Conservation (phyloP, 345 rosid genomes). For the Salix exigua region DNA sequence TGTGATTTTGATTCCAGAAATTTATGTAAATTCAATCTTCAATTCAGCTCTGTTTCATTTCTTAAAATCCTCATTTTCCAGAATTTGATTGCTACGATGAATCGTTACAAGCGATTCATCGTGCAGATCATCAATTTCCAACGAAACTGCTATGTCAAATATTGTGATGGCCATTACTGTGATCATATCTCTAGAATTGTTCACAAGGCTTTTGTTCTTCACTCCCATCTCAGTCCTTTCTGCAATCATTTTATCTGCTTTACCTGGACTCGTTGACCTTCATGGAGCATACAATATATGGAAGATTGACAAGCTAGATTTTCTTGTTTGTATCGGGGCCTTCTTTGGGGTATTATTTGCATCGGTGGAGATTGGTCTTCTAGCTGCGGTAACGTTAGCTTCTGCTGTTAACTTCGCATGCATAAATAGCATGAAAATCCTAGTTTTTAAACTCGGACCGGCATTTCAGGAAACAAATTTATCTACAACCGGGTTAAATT, state of each 20-base stretch:
- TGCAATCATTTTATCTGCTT: slow-evolving; percentile 76
- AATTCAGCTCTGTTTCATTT: no score
- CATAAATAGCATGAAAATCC: not conserved
- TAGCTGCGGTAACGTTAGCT: slow-evolving; percentile 51
- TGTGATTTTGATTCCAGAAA: no score
- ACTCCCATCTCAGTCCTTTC: slow-evolving; percentile 80
- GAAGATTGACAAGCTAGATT: slow-evolving; percentile 81
- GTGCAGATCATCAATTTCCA: no score
- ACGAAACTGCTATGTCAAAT: slow-evolving; percentile 73
- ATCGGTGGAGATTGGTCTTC: slow-evolving; percentile 86
- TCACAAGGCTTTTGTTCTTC: slow-evolving; percentile 69
- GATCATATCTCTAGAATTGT: slow-evolving; percentile 50
- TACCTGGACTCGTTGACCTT: slow-evolving; percentile 75
- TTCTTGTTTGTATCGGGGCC: slow-evolving; percentile 82
- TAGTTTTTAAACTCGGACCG: no score
- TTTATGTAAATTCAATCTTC: no score
- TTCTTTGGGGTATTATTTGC: slow-evolving; percentile 73
- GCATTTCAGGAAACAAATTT: no score
- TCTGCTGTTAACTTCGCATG: not conserved
- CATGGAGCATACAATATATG: slow-evolving; percentile 57
- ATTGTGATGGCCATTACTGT: slow-evolving; percentile 85
- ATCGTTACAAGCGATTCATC: no score
- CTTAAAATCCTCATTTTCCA: no score
- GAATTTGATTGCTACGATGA: no score
- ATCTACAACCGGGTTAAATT: no score